Percentiles rank a stretch among this genome's conserved stretches.
Evolutionary conservation across 148 eudicot species (phyloP).

Genomic region (Rhododendron griersonianum): DNA sequence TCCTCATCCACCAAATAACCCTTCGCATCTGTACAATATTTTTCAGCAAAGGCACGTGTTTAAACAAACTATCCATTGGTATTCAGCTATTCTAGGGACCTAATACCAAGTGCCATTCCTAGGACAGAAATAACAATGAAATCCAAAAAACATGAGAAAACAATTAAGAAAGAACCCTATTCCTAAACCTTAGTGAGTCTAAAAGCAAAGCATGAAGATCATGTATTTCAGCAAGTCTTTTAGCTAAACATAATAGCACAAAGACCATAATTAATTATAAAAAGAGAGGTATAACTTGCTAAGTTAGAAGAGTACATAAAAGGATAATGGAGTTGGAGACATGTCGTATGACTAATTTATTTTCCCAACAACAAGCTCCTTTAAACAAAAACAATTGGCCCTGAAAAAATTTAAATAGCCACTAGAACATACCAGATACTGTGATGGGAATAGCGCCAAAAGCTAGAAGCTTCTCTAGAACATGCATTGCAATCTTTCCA

Average conservation of each 20-base stretch:
- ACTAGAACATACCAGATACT: constrained; percentile 64
- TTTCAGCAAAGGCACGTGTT: constrained; percentile 10
- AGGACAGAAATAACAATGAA: neutral
- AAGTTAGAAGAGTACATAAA: neutral
- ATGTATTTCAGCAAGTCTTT: neutral
- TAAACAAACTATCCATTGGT: constrained; percentile 7
- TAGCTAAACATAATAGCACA: neutral
- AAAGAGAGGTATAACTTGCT: neutral
- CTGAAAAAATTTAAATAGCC: neutral
- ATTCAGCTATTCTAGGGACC: neutral
- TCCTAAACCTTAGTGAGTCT: neutral
- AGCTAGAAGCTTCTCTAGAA: constrained; percentile 88
- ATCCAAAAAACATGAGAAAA: neutral
- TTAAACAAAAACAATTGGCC: neutral
- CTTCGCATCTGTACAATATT: constrained; percentile 66
- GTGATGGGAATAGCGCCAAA: constrained; percentile 91
- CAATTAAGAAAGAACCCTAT: neutral
- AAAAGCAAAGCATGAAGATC: neutral
- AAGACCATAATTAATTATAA: neutral
- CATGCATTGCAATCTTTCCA: constrained; percentile 98
- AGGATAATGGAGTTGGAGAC: neutral
- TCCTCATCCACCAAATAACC: constrained; percentile 99
- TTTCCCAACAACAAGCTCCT: neutral
- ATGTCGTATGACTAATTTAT: neutral
- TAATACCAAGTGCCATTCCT: neutral